A percentile compares a stretch with the other conserved stretches of the same genome.
Evolutionary conservation across 805 yeast species (phyloP).

Genomic region (Wickerhamiella cacticola): DNA sequence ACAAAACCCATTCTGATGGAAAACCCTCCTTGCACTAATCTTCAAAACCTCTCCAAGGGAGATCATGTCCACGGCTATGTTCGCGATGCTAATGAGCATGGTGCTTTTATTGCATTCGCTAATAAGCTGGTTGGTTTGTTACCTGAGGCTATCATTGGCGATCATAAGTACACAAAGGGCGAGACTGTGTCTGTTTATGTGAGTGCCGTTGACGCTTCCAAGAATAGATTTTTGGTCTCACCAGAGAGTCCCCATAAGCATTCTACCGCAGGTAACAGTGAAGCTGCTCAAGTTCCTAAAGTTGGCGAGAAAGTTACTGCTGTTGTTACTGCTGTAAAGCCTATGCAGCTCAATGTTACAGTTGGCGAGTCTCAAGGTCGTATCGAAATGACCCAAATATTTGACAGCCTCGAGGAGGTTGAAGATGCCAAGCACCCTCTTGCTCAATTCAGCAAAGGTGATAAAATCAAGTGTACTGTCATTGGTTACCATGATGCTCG

Average conservation of each 20-base stretch:
- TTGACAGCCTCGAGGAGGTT: constrained; percentile 42
- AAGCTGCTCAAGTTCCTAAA: constrained; percentile 40
- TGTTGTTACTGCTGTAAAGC: constrained; percentile 47
- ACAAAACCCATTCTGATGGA: constrained; percentile 54
- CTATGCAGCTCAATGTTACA: constrained; percentile 60
- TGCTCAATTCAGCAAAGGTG: constrained; percentile 45
- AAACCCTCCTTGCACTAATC: constrained; percentile 51
- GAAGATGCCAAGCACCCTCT: constrained; percentile 48
- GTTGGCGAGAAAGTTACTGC: constrained; percentile 56
- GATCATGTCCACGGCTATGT: constrained; percentile 67
- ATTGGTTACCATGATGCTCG: constrained; percentile 68
- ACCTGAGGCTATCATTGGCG: constrained; percentile 46
- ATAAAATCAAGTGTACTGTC: constrained; percentile 47
- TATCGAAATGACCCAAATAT: constrained; percentile 61
- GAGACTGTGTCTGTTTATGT: constrained; percentile 66
- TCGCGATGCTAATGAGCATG: constrained; percentile 50
- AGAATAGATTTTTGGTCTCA: constrained; percentile 58
- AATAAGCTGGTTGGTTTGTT: constrained; percentile 74
- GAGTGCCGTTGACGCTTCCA: constrained; percentile 52
- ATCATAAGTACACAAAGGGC: constrained; percentile 43
- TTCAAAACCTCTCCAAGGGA: constrained; percentile 54
- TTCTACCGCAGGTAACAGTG: constrained; percentile 12
- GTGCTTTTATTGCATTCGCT: constrained; percentile 74
- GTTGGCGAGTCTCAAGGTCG: constrained; percentile 76
- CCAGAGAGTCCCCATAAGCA: constrained; percentile 29